Conservation (phyloP, 106 monocot genomes). For the Iris macrosiphon region DNA sequence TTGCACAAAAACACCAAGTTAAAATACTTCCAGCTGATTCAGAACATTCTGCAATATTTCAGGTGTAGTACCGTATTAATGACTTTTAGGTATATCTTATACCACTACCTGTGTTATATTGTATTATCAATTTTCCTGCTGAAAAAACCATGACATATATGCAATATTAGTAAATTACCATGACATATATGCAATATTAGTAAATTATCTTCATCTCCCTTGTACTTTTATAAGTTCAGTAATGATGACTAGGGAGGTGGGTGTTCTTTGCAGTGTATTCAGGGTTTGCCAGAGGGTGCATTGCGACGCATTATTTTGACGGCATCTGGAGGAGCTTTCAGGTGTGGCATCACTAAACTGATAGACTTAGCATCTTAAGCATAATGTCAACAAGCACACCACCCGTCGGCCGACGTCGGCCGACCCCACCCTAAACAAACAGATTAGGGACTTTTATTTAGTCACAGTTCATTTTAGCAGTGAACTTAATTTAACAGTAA, state of each 20-base stretch:
- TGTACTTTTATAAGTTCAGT: not conserved
- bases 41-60: conserved; percentile 97
- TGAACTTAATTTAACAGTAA: no score
- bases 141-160: not conserved
- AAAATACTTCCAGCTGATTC: conserved; percentile 98
- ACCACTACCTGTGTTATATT: no score
- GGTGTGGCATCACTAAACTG: conserved; percentile 24
- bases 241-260: not conserved
- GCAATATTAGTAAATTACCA: not conserved
- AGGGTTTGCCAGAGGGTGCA: conserved; percentile 90
- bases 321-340: conserved; percentile 95
- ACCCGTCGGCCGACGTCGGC: no score
- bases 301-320: conserved; percentile 92
- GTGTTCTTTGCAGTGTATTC: conserved; percentile 70
- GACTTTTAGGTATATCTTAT: no score
- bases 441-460: no score
- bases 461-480: no score
- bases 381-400: no score
- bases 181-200: not conserved
- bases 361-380: no score
- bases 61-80: conserved; percentile 28
- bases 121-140: not conserved
- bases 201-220: not conserved
- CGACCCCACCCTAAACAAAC: no score
- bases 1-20: conserved; percentile 90